phyloP scores from a whole-genome alignment of 2,329 filamentous ascomycete genomes.

The Gremmenia infestans region DNA sequence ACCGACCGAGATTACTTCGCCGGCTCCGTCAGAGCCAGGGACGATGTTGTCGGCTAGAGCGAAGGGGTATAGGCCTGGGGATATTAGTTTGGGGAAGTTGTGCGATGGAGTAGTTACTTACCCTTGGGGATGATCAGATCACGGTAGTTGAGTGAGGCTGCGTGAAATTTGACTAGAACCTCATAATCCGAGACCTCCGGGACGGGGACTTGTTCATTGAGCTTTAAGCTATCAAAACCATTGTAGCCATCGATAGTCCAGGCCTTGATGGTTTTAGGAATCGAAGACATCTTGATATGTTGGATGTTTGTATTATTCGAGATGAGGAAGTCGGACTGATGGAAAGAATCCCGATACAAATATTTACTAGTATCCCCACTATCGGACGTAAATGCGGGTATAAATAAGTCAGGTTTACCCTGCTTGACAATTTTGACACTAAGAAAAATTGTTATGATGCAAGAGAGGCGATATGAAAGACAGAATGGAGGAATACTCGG shows the following conservation, averaged over 20 bases:
- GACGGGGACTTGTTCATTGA: constrained; percentile 34
- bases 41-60: constrained; percentile 22
- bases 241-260: constrained; percentile 48
- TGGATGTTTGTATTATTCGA: not conserved
- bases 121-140: constrained; percentile 35
- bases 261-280: constrained; percentile 26
- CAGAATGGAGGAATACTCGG: too few species aligned
- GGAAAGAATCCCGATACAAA: constrained; percentile 31
- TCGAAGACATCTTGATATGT: constrained; percentile 13
- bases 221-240: constrained; percentile 44
- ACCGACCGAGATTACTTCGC: constrained; percentile 47
- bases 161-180: constrained; percentile 47
- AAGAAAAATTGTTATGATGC: too few species aligned
- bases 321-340: constrained; percentile 24
- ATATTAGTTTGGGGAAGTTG: not conserved
- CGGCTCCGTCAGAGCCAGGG: constrained; percentile 38
- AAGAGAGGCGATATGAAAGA: too few species aligned
- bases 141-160: constrained; percentile 37
- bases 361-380: too few species aligned
- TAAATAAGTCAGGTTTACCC: too few species aligned
- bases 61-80: constrained; percentile 28
- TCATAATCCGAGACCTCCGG: constrained; percentile 45
- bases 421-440: too few species aligned
- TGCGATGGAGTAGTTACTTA: constrained; percentile 1
- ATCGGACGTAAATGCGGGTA: too few species aligned